A percentile compares a stretch with the other conserved stretches of the same genome.
Conservation (phyloP, 306 rosid genomes). For the Gynostemma pentaphyllum region DNA sequence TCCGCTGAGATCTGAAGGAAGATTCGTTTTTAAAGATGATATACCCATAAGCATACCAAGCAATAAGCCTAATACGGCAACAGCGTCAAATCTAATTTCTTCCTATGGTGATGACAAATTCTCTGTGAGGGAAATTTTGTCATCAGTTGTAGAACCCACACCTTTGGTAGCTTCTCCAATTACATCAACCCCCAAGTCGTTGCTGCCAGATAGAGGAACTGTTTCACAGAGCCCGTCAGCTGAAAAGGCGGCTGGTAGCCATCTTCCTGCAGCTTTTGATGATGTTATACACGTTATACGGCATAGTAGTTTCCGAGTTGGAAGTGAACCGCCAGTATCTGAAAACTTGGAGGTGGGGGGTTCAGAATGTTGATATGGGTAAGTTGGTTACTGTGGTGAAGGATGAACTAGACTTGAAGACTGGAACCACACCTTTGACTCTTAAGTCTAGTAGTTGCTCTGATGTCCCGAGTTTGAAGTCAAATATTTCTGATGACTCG, state of each 20-base stretch:
- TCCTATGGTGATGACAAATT: conserved; percentile 68
- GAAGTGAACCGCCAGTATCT: conserved; percentile 63
- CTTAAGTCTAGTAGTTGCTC: conserved; percentile 42
- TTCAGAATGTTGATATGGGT: conserved; percentile 76
- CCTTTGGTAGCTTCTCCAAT: conserved; percentile 25
- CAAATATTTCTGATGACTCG: conserved; percentile 35
- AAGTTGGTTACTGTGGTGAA: conserved; percentile 56
- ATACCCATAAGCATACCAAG: conserved; percentile 22
- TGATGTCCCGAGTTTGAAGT: conserved; percentile 35
- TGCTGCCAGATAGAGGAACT: conserved; percentile 32
- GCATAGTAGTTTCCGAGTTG: conserved; percentile 94
- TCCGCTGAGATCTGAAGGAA: conserved; percentile 34
- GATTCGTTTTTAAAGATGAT: conserved; percentile 25
- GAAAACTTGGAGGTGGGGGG: conserved; percentile 89
- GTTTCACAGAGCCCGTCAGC: conserved; percentile 23
- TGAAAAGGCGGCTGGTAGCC: conserved; percentile 46
- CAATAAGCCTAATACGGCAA: conserved; percentile 18
- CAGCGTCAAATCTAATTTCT: conserved; percentile 20
- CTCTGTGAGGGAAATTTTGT: conserved; percentile 57
- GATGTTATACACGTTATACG: conserved; percentile 92
- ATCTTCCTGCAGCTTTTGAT: conserved; percentile 82
- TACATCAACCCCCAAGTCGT: conserved; percentile 32
- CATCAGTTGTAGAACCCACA: conserved; percentile 36
- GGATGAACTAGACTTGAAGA: conserved; percentile 64
- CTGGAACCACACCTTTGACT: conserved; percentile 22